Base-by-base conservation (phyloP, 768 basidiomycete genomes). In the Trichaptum fuscoviolaceum region DNA sequence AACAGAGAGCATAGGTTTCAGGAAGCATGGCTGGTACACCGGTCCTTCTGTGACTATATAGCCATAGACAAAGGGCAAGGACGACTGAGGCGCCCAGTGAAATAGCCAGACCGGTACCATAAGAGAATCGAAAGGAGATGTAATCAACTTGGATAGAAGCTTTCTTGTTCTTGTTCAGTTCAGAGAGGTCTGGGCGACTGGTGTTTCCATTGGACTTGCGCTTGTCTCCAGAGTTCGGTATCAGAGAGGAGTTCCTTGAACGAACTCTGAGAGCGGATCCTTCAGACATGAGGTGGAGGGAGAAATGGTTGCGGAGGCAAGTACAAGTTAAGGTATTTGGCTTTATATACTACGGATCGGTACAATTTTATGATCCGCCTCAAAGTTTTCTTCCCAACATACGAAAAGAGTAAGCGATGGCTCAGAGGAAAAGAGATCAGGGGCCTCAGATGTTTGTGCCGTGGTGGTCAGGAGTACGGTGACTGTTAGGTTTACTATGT, bases 1-100 rank as follows among this genome's bases (percentile, higher is more conserved):
- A 85, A 74, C 90, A 91, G n/a, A 92, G 69, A 0, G 84, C 87
- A 71, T 90, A 91, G 5, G 77, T 63, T n/a, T 72, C 65, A 2
- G 75, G 67, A 30, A 75, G 71, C 18, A 62, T 7, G 24, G 63
- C 12, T 20, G 15, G 42, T 20, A 20, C 12, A 12, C 15, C 42
- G 20, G 20, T 20, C 12, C 20, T 52, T 52, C 42, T 20, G 15
- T 12, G 3, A 3, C 15, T 52, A 52, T 52, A 52, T 12, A 52
- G 42, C 42, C 42, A 52, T 6, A 52, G 42, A 20, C 42, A 12
- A 52, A 52, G 20, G 10, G 42, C 12, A 12, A 52, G 42, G 42
- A 20, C 12, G 20, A 52, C 12, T 52, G 42, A 52, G 12, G 15
- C 20, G 10, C 6, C 42, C 42, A 52, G 20, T 15, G 20, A 2